A percentile compares a stretch with the other conserved stretches of the same genome.
Conservation (phyloP, 164 flowering plant genomes). For the Cinnamomum chago region DNA sequence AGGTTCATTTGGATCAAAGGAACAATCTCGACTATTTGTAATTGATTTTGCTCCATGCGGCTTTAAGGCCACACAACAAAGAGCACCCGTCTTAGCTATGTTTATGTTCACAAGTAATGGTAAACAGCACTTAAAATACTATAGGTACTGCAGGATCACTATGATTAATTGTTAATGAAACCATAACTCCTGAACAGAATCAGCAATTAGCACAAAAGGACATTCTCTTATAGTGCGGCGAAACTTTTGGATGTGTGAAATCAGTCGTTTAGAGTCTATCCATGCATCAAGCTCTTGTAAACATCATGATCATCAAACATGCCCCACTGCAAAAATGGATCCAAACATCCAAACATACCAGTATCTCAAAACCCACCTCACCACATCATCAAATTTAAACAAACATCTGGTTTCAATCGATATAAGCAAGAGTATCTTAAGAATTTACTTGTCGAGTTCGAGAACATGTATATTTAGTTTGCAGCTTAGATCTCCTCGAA, state of each 20-base stretch:
- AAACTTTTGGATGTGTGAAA: not conserved
- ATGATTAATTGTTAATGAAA: not conserved
- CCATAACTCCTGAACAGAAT: not conserved
- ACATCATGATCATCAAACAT: too few relatives aligned
- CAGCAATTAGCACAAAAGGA: not conserved
- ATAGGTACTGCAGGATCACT: not conserved
- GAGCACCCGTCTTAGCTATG: constrained; percentile 47
- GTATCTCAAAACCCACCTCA: too few relatives aligned
- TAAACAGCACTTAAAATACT: not conserved
- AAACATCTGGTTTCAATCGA: too few relatives aligned
- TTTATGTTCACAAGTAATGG: constrained; percentile 4
- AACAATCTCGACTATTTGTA: constrained; percentile 19
- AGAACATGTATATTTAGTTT: too few relatives aligned
- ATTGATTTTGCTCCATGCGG: constrained; percentile 36
- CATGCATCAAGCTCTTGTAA: too few relatives aligned
- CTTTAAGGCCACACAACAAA: constrained; percentile 50
- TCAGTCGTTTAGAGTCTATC: not conserved
- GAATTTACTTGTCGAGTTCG: too few relatives aligned
- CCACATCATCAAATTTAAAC: too few relatives aligned
- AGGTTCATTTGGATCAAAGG: constrained; percentile 29
- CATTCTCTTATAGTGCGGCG: not conserved
- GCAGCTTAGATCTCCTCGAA: too few relatives aligned
- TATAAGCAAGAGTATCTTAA: too few relatives aligned
- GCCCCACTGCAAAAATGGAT: too few relatives aligned
- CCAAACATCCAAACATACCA: too few relatives aligned